Evolutionary conservation across 305 asterid genomes (phyloP), one percentile per base, ranked within the genome.

Genomic region (Striga hermonthica): DNA sequence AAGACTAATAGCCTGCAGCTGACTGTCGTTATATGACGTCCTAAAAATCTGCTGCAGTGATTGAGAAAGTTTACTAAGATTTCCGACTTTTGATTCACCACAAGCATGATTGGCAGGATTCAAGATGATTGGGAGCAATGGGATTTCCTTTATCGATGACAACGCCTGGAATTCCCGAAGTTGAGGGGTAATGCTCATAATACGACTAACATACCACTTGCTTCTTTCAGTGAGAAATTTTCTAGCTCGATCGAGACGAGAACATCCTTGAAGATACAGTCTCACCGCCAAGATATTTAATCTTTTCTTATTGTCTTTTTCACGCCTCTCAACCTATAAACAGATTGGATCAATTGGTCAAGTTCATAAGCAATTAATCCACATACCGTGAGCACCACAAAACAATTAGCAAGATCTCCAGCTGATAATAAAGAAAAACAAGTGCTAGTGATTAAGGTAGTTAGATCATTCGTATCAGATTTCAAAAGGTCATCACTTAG

Each of bases 91-190:
- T 14, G 79, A 70, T 78, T 78, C 75, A 60, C 75, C 76, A 75
- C 80, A 55, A 61, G 75, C 77, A 77, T 80, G 80, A 78, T 73
- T 76, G 57, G 72, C 72, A 37, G 99, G 99, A 69, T 88, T 86
- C 84, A 93, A 81, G 81, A 93, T 90, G 75, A 84, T 75, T 54
- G 96, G 90, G 66, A 88, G 89, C 79, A 93, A 68, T 75, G 99
- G 97, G 74, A 90, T 90, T 74, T 87, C 96, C 74, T 68, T 81
- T 70, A 93, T 80, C 64, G 96, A 84, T 63, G 99, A 88, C 82
- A 93, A 74, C 74, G 99, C 99, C 68, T 90, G 99, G 82, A 93
- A 93, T 80, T 93, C 97, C 70, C 99, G 86, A 71, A 93, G 87
- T 75, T 93, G 99, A 73, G 99, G 96, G 63, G 97, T 90, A 72